A percentile compares a stretch with the other conserved stretches of the same genome.
These are phyloP conservation scores for Flaveria sonorensis DNA, from an alignment of 129 eudicot genomes.

Conservation along the genomic window DNA sequence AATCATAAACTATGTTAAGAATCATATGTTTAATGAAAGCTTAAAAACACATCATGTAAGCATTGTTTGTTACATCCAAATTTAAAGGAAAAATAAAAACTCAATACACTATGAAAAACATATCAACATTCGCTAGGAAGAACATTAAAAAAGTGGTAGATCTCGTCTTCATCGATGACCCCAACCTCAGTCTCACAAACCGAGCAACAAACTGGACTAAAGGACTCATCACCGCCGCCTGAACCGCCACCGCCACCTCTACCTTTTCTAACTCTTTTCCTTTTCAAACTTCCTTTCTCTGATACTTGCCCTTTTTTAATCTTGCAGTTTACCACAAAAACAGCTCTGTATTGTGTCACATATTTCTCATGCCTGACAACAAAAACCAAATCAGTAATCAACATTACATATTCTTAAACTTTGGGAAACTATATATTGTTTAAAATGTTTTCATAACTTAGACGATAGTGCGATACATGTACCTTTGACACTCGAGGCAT, in stretches of 20 bases:
- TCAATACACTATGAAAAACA: background rate
- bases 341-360: constrained; percentile 89
- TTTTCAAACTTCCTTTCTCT: constrained; percentile 55
- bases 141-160: constrained; percentile 83
- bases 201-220: constrained; percentile 66
- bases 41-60: background rate
- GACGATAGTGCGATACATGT: background rate
- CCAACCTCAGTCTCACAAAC: constrained; percentile 90
- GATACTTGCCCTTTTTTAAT: constrained; percentile 48
- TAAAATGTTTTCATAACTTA: background rate
- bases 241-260: constrained; percentile 14
- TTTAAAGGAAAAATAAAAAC: too few species aligned
- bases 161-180: constrained; percentile 79
- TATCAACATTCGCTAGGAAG: constrained; percentile 84
- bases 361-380: constrained; percentile 84
- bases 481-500: constrained; percentile 93
- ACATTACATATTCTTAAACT: background rate
- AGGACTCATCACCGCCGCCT: constrained; percentile 32
- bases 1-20: background rate
- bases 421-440: background rate
- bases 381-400: constrained; percentile 14
- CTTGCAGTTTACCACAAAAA: constrained; percentile 84
- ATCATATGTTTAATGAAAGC: background rate
- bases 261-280: constrained; percentile 55
- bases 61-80: background rate